A percentile compares a stretch with the other conserved stretches of the same genome.
These are phyloP conservation scores for Aphanomyces stellatus DNA, from an alignment of 352 stramenopile genomes.

Conservation along the genomic window DNA sequence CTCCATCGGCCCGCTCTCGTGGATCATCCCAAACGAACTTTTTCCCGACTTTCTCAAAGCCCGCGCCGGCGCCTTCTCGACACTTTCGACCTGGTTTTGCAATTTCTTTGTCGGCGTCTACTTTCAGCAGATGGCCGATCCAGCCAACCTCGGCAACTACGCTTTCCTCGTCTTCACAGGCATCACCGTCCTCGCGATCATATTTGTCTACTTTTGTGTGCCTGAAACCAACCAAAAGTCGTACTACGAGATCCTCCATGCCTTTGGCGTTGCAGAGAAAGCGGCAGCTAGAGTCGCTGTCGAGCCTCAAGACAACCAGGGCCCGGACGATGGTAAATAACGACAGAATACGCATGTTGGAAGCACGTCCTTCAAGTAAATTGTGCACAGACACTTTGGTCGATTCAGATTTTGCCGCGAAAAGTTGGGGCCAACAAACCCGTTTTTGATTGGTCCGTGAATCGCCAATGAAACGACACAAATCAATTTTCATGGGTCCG, in stretches of 20 bases:
- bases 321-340: neutral
- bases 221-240: constrained; percentile 55
- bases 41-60: constrained; percentile 48
- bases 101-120: constrained; percentile 32
- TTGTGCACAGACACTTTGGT: neutral
- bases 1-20: constrained; percentile 47
- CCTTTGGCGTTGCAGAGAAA: constrained; percentile 27
- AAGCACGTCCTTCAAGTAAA: neutral
- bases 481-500: too few relatives aligned
- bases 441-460: too few relatives aligned
- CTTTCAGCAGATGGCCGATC: constrained; percentile 38
- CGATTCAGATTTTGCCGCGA: neutral
- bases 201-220: constrained; percentile 36
- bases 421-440: neutral
- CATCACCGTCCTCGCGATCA: constrained; percentile 45
- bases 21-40: constrained; percentile 40
- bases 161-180: constrained; percentile 32
- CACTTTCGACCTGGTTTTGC: constrained; percentile 41
- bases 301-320: neutral
- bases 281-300: too few relatives aligned
- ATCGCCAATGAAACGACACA: too few relatives aligned
- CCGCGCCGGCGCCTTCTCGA: constrained; percentile 34
- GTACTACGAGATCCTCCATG: constrained; percentile 41
- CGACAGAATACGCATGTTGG: neutral
- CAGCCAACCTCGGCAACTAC: constrained; percentile 32